phyloP scores from a whole-genome alignment of 2,329 filamentous ascomycete genomes.

The Alternaria incomplexa region DNA sequence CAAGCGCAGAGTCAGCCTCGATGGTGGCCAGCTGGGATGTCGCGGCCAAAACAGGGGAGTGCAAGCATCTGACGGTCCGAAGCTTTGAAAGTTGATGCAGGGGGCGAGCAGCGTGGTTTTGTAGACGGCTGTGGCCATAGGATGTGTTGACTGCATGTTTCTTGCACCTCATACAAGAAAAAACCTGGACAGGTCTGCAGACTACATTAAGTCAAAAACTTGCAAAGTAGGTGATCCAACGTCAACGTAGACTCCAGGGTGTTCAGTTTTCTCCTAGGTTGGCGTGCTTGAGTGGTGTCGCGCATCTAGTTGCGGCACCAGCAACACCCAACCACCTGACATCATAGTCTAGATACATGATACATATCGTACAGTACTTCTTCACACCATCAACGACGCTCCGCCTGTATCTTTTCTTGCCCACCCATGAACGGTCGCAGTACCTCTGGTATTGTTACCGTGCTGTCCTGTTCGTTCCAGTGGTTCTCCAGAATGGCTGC shows the following conservation, averaged over 20 bases:
- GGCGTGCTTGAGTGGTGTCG: not conserved
- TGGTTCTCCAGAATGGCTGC: constrained; percentile 90
- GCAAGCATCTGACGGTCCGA: constrained; percentile 16
- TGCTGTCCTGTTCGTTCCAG: constrained; percentile 74
- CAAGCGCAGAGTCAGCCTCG: constrained; percentile 39
- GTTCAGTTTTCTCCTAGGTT: no score
- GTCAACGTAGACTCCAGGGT: no score
- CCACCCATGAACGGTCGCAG: constrained; percentile 82
- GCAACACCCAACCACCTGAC: not conserved
- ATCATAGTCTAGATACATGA: not conserved
- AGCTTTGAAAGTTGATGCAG: constrained; percentile 13
- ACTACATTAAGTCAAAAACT: no score
- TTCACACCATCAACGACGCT: constrained; percentile 19
- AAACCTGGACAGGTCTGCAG: no score
- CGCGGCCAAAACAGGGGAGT: constrained; percentile 25
- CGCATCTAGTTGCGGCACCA: not conserved
- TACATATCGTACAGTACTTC: not conserved
- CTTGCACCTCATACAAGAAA: not conserved
- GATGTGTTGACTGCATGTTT: not conserved
- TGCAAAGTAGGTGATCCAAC: no score
- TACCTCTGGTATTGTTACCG: constrained; percentile 78
- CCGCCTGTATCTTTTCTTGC: constrained; percentile 39
- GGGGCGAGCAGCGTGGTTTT: constrained; percentile 9
- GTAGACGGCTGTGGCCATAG: not conserved
- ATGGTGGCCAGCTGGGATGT: constrained; percentile 23